Conservation (phyloP, 139 green algal genomes). For the Closterium sp. region DNA sequence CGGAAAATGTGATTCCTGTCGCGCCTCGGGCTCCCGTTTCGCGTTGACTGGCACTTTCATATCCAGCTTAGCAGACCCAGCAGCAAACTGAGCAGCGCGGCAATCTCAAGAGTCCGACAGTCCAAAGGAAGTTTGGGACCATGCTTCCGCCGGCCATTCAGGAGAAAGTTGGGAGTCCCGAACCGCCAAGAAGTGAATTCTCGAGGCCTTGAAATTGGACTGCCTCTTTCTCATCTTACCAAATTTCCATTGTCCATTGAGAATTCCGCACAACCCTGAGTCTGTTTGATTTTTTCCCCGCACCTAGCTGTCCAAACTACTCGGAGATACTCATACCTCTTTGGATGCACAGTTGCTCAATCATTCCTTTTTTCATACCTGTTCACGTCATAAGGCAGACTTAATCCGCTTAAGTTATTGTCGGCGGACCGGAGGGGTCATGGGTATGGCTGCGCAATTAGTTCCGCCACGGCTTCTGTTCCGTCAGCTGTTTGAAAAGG, state of each 20-base stretch:
- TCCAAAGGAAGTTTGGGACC: background rate
- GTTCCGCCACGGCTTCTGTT: slow-evolving; percentile 51
- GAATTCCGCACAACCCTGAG: too few relatives aligned
- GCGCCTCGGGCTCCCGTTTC: background rate
- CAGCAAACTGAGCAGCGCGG: background rate
- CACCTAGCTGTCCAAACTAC: too few relatives aligned
- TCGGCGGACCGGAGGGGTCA: background rate
- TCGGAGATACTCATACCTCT: too few relatives aligned
- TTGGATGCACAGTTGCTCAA: too few relatives aligned
- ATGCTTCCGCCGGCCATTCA: background rate
- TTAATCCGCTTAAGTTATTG: background rate
- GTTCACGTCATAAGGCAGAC: too few relatives aligned
- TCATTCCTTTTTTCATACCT: too few relatives aligned
- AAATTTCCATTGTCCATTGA: too few relatives aligned
- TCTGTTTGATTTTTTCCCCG: too few relatives aligned
- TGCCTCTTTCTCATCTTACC: background rate
- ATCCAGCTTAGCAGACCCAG: background rate
- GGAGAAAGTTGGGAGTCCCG: background rate
- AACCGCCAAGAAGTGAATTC: background rate
- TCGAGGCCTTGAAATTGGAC: background rate
- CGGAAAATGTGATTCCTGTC: background rate
- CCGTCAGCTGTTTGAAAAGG: slow-evolving; percentile 67
- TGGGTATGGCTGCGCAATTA: background rate
- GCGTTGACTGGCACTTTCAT: background rate
- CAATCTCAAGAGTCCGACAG: background rate